phyloP scores from a whole-genome alignment of 345 rosid species.

The Pelargonium nanum region DNA sequence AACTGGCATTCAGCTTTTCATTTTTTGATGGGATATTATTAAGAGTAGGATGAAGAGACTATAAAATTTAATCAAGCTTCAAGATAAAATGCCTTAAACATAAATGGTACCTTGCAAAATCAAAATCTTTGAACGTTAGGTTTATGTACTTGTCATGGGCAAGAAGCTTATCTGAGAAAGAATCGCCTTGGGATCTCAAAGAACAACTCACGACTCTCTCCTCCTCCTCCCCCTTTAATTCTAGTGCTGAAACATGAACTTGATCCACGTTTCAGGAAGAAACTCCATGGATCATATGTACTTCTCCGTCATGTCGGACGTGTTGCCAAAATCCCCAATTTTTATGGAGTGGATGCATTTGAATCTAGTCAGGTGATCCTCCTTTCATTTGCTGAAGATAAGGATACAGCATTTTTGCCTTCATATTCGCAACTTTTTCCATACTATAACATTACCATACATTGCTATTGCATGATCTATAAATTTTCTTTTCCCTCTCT shows the following conservation, averaged over 20 bases:
- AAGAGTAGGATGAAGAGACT: too few relatives aligned
- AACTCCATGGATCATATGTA: constrained; percentile 41
- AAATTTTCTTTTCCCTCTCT: constrained; percentile 1
- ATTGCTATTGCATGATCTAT: not conserved
- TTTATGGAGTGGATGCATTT: constrained; percentile 37
- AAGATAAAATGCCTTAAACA: too few relatives aligned
- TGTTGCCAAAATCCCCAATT: constrained; percentile 24
- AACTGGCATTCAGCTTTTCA: too few relatives aligned
- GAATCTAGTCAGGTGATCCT: constrained; percentile 53
- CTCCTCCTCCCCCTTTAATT: not conserved
- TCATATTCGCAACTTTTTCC: not conserved
- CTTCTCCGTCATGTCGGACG: constrained; percentile 63
- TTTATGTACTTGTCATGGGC: too few relatives aligned
- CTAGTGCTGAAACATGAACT: not conserved
- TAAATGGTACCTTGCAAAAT: too few relatives aligned
- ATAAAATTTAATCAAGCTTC: too few relatives aligned
- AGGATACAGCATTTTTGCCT: not conserved
- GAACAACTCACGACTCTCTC: too few relatives aligned
- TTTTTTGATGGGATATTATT: too few relatives aligned
- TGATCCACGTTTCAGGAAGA: constrained; percentile 23
- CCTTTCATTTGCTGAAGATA: not conserved
- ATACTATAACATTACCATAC: not conserved
- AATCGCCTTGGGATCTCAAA: too few relatives aligned
- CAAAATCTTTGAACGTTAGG: too few relatives aligned
- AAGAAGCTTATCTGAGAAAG: too few relatives aligned